Evolutionary conservation across 805 yeast genomes (phyloP).

Genomic region (Lachancea kluyveri): DNA sequence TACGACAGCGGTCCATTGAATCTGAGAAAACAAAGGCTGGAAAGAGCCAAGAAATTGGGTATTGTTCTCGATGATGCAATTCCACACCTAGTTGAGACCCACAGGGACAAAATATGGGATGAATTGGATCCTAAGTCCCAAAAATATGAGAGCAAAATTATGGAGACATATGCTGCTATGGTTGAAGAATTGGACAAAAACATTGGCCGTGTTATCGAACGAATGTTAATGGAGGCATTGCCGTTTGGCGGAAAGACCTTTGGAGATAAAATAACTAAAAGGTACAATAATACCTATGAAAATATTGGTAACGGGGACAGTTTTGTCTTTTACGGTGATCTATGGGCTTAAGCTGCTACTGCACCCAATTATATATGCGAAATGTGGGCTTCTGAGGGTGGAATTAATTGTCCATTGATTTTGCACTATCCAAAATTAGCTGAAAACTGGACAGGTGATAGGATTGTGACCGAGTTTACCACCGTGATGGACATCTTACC

Average conservation of each 20-base stretch:
- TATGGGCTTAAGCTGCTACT: constrained; percentile 61
- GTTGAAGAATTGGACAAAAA: constrained; percentile 48
- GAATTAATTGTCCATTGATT: constrained; percentile 51
- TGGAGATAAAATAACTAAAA: constrained; percentile 25
- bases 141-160: constrained; percentile 35
- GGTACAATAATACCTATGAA: constrained; percentile 38
- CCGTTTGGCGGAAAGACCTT: constrained; percentile 30
- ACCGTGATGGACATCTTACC: constrained; percentile 60
- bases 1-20: constrained; percentile 45
- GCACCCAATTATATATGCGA: constrained; percentile 50
- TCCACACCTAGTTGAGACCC: constrained; percentile 41
- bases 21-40: constrained; percentile 36
- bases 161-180: constrained; percentile 62
- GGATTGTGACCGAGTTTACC: constrained; percentile 35
- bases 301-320: constrained; percentile 45
- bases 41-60: constrained; percentile 39
- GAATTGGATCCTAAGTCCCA: constrained; percentile 36
- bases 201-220: constrained; percentile 49
- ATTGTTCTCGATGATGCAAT: constrained; percentile 38
- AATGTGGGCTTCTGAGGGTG: constrained; percentile 56
- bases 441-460: constrained; percentile 22
- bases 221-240: constrained; percentile 50
- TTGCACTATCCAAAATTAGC: constrained; percentile 37
- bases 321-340: constrained; percentile 46
- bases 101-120: constrained; percentile 38